Evolutionary conservation across 768 basidiomycete species (phyloP), one percentile per base, ranked within the genome.

Genomic region (Xerocomellus dryophilus): DNA sequence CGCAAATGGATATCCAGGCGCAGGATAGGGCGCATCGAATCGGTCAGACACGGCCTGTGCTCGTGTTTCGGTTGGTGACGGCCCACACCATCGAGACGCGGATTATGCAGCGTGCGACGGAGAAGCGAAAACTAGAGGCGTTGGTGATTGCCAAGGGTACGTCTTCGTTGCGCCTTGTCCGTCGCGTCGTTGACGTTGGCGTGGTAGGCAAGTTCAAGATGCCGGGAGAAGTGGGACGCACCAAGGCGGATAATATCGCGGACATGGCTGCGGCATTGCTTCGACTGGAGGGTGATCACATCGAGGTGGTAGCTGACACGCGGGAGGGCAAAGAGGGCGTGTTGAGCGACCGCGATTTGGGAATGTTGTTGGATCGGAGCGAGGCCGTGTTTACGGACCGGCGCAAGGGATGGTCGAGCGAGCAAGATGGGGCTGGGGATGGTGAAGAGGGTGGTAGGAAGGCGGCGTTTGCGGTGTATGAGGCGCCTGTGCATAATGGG

Each of bases 21-120:
- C 91, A 94, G 67, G 96, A 97, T 62, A 81, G 96, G 34, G 94
- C 94, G 0, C 96, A 99, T 70, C 84, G 97, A 11, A 98, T 99
- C 44, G 96, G 96, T 2, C 96, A 98, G 73, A 97, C 84, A 27
- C 85, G 77, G 59, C 93, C 93, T 1, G 93, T 97, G 48, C 77
- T 97, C 41, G 85, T 97, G 53, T 96, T 92, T 74, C 80, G 96
- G 36, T 77, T 98, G 4, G 83, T 96, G 35, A 88, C 85, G 20
- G 86, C 83, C 6, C 88, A 94, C 69, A 97, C 93, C 3, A 79
- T 99, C 61, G 96, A 99, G 75, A 88, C 86, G 38, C 88, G 86
- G 69, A 93, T 98, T 62, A 85, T 98, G 79, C 82, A 92, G 64
- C 80, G 84, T n/a, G 90, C 91, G 7, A 79, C 79, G 8, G 89